These are phyloP conservation scores for Aspergillus sp. DNA, from an alignment of 2,329 filamentous ascomycete genomes.

Conservation along the genomic window DNA sequence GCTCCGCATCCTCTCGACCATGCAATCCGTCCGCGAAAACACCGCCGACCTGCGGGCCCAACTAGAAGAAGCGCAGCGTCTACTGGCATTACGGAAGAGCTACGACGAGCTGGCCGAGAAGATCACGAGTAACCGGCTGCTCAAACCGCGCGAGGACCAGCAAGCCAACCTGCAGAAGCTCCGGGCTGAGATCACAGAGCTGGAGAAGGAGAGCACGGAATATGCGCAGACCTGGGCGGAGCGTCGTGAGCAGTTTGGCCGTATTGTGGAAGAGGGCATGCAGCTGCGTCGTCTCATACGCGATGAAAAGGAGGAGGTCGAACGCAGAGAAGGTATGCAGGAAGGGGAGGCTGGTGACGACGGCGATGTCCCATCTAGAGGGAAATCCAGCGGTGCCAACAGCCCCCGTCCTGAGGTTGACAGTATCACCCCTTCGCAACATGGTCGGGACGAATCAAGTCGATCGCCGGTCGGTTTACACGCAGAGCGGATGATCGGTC, in stretches of 20 bases:
- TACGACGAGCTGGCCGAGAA: constrained; percentile 87
- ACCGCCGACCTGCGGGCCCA: constrained; percentile 70
- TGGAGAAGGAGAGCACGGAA: constrained; percentile 78
- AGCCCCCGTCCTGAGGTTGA: constrained; percentile 53
- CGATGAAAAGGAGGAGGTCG: constrained; percentile 93
- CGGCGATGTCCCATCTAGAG: constrained; percentile 49
- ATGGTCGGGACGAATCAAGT: constrained; percentile 31
- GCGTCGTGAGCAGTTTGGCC: constrained; percentile 78
- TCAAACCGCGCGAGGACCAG: constrained; percentile 83
- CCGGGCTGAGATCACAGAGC: constrained; percentile 80
- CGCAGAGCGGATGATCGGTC: constrained; percentile 30
- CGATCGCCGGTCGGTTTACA: constrained; percentile 24
- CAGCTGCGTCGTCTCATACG: constrained; percentile 79
- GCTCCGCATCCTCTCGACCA: constrained; percentile 71
- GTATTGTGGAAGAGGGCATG: constrained; percentile 89
- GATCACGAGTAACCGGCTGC: constrained; percentile 75
- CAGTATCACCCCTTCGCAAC: constrained; percentile 33
- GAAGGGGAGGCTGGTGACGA: constrained; percentile 59
- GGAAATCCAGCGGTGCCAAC: constrained; percentile 46
- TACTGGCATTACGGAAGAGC: constrained; percentile 72
- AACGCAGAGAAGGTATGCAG: constrained; percentile 77
- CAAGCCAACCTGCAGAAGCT: constrained; percentile 73
- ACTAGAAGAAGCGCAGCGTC: constrained; percentile 72
- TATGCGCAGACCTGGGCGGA: constrained; percentile 83
- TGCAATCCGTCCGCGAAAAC: constrained; percentile 71